Evolutionary conservation across 2,329 filamentous ascomycete genomes (phyloP).

Genomic region (Sporothrix schenckii): DNA sequence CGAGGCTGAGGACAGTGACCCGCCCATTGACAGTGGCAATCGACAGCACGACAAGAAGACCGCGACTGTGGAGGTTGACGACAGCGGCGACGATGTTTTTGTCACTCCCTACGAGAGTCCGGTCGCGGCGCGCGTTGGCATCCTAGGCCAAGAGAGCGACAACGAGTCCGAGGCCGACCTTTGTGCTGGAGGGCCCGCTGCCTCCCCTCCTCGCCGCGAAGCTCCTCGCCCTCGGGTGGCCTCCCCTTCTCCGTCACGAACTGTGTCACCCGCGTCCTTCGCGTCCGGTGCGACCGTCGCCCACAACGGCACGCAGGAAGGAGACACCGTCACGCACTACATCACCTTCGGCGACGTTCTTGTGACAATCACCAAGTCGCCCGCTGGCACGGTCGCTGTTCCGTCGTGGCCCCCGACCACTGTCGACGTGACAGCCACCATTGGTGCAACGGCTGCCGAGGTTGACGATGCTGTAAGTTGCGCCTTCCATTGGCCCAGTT

Average conservation of each 20-base stretch:
- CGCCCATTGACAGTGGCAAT: neutral
- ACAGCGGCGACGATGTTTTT: neutral
- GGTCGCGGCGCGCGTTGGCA: neutral
- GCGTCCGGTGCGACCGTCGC: neutral
- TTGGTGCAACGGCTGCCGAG: neutral
- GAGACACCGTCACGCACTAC: neutral
- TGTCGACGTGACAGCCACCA: neutral
- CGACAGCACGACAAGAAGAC: neutral
- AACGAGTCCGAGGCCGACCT: neutral
- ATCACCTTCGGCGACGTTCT: neutral
- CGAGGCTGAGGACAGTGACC: neutral
- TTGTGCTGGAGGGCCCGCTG: too few relatives aligned
- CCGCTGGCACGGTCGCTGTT: neutral
- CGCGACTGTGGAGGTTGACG: neutral
- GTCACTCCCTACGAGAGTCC: neutral
- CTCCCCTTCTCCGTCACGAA: neutral
- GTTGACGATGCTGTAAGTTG: neutral
- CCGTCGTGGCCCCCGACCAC: neutral
- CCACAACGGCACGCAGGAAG: neutral
- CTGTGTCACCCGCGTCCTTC: neutral
- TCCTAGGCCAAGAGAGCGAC: neutral
- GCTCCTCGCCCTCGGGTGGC: neutral
- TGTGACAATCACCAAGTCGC: neutral
- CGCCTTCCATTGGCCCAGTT: too few relatives aligned
- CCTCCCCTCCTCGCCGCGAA: too few relatives aligned